Base-by-base conservation (phyloP, 345 rosid genomes). In the Bruguiera gymnorhiza region DNA sequence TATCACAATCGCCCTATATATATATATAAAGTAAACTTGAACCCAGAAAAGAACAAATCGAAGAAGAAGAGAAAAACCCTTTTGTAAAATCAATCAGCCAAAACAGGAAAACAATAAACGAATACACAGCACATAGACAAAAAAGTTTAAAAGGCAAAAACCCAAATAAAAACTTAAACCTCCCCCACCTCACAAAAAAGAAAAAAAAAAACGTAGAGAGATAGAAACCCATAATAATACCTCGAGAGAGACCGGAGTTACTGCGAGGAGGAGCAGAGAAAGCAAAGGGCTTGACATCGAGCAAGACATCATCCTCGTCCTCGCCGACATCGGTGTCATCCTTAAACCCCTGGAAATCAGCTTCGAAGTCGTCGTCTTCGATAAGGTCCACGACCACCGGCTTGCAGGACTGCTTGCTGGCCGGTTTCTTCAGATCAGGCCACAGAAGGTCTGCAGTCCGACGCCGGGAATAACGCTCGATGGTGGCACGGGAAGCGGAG, bases 261-360 rank as follows among this genome's bases (percentile, higher is more conserved):
- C 57, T 27, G 19, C 70, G 55, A n/a, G 66, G 50, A 54, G 81
- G 0, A 54, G 86, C 65, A 56, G 88, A 71, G 82, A 86, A 85
- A 63, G 83, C 70, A 19, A 89, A 86, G 20, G 97, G 88, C 82
- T 90, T 90, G 37, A 80, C 78, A 65, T 93, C 93, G 43, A 79
- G 30, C 65, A 51, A 51, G 7, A 63, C 66, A 37, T 68, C 18
- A 3, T 86, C 88, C 55, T 71, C 82, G 4, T 76, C 89, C 21
- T 71, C 81, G 3, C 86, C 97, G 34, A 74, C 34, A 26, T 84
- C 90, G 60, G 87, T 87, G 9, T 81, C 90, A 43, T 89, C 96
- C 74, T 88, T 85, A 71, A 89, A 94, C 11, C 74, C 93, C 70
- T 81, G 88, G 43, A 95, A 95, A 66, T 92, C 99, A 61, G 97